These are phyloP conservation scores for Canavalia ensiformis DNA, from an alignment of 306 rosid species.

Conservation along the genomic window DNA sequence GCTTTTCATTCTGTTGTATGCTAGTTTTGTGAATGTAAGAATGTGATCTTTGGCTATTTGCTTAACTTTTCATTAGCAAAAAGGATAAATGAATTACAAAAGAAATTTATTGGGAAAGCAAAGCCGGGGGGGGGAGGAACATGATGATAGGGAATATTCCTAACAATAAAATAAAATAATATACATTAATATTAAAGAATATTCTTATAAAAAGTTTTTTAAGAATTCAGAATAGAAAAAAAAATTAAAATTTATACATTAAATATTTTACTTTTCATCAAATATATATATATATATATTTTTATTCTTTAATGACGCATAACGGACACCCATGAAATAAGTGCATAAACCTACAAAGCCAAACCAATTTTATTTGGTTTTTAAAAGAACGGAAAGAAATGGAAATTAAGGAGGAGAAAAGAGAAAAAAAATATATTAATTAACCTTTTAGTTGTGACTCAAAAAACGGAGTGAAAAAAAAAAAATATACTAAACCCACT, in stretches of 20 bases:
- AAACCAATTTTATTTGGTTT: neutral
- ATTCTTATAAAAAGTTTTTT: neutral
- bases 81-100: neutral
- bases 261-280: neutral
- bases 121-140: neutral
- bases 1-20: neutral
- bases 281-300: neutral
- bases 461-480: neutral
- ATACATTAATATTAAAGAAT: neutral
- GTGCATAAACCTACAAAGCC: neutral
- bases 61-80: neutral
- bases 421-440: neutral
- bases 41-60: conserved; percentile 23
- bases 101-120: neutral
- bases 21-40: conserved; percentile 22
- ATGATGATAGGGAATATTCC: conserved; percentile 35
- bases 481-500: no score
- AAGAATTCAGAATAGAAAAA: neutral
- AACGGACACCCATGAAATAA: neutral
- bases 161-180: neutral
- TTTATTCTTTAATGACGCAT: no score
- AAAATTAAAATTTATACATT: neutral
- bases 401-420: neutral
- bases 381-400: neutral
- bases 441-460: neutral